Evolutionary conservation across 495 filamentous ascomycete species (phyloP), one percentile per base, ranked within the genome.

Genomic region (Aspergillus campestris): DNA sequence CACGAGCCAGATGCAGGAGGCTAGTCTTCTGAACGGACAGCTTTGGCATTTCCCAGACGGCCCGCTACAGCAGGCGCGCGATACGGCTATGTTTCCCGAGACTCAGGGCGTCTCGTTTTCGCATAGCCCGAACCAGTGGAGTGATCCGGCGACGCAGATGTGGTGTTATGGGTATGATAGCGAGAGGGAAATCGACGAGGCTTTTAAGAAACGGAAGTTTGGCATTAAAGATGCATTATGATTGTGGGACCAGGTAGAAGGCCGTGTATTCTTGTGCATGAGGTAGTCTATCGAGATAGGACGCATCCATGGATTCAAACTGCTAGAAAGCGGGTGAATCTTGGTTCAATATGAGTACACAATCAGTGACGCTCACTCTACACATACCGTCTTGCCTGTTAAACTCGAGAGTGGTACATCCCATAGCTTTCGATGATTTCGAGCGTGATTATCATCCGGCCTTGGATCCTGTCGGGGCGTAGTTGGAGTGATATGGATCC

Each of bases 161-260:
- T 74, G 69, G 70, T 60, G 55, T 28, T 75, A 71, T 62, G 65
- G 59, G 12, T 74, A 74, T 61, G 68, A 73, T 58, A 62, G 64
- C 1, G 72, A 74, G 35, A 32, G 14, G n/a, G 59, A 50, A 9
- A 55, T 65, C 48, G 61, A 61, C 27, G 34, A 50, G 37, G 62
- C 46, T 11, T 65, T 59, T 55, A 40, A 29, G 28, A 44, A 40
- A 2, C 12, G 37, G 10, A 9, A 1, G 5, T 10, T 39, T 4
- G 18, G 18, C 18, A 8, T 10, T 18, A 15, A 12, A 15, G 12
- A 24, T 10, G 13, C 37, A 39, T 32, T 39, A 4, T 14, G 31
- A 24, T 24, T 1, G 18, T 4, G 18, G 18, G 4, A 24, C 2
- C 3, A n/a, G 36, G 7, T 38, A 7, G 24, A 14, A 14, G 36